A percentile compares a stretch with the other conserved stretches of the same genome.
These are phyloP conservation scores for Erodium moschatum DNA, from an alignment of 441 rosid genomes.

Conservation along the genomic window DNA sequence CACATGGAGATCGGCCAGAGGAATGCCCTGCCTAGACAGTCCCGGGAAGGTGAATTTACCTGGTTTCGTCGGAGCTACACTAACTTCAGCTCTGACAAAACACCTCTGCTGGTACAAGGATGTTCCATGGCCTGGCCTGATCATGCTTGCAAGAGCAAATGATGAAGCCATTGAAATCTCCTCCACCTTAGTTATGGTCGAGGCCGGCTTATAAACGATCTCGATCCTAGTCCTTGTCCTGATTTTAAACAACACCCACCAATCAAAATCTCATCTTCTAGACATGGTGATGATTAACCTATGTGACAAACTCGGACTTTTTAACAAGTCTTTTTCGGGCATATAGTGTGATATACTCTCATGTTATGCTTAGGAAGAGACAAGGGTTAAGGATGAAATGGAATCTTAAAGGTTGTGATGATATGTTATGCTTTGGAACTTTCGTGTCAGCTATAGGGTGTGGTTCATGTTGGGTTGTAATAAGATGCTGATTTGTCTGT, in stretches of 20 bases:
- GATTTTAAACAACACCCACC: too few relatives aligned
- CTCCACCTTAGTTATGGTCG: not conserved
- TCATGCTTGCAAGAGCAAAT: conserved; percentile 20
- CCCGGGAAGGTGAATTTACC: conserved; percentile 15
- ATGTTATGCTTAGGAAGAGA: too few relatives aligned
- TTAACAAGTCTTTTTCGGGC: too few relatives aligned
- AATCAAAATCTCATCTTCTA: too few relatives aligned
- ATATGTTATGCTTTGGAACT: too few relatives aligned
- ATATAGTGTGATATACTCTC: too few relatives aligned
- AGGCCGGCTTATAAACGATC: not conserved
- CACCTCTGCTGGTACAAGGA: conserved; percentile 5
- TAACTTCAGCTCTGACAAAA: conserved; percentile 19
- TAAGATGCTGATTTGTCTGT: conserved; percentile 7
- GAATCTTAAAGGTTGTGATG: too few relatives aligned
- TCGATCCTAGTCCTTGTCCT: not conserved
- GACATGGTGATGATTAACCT: too few relatives aligned
- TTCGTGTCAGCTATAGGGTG: too few relatives aligned
- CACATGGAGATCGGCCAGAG: conserved; percentile 28
- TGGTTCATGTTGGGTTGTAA: not conserved
- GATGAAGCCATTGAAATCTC: conserved; percentile 29
- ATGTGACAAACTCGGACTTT: too few relatives aligned
- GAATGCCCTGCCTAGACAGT: conserved; percentile 26
- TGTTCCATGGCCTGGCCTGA: conserved; percentile 17
- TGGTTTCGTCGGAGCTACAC: conserved; percentile 22
- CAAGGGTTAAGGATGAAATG: too few relatives aligned